A percentile compares a stretch with the other conserved stretches of the same genome.
Evolutionary conservation across 176 grass and related monocot genomes (phyloP).

Genomic region (Bonia amplexicaulis): DNA sequence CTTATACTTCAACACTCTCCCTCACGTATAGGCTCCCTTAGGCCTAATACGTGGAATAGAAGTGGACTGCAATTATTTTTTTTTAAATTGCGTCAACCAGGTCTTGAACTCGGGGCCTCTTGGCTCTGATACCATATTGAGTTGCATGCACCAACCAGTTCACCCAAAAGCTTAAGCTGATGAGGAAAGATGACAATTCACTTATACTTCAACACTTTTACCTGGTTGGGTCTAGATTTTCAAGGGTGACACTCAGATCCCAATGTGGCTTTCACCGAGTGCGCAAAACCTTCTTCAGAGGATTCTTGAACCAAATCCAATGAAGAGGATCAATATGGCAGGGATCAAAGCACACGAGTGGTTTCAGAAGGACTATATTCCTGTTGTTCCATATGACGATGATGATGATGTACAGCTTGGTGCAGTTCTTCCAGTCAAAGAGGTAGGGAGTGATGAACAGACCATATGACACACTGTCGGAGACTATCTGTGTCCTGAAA

Average conservation of each 20-base stretch:
- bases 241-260: slow-evolving; percentile 61
- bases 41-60: too few species aligned
- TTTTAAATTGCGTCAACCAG: too few species aligned
- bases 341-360: slow-evolving; percentile 68
- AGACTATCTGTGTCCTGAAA: background rate
- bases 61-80: too few species aligned
- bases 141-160: too few species aligned
- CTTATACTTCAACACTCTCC: too few species aligned
- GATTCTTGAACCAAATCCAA: slow-evolving; percentile 72
- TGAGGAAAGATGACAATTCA: too few species aligned
- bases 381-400: slow-evolving; percentile 41
- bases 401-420: slow-evolving; percentile 48
- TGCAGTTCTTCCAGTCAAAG: slow-evolving; percentile 36
- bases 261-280: slow-evolving; percentile 48
- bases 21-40: too few species aligned
- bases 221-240: slow-evolving; percentile 49
- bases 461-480: background rate
- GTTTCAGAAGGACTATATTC: slow-evolving; percentile 66
- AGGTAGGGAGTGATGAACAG: slow-evolving; percentile 30
- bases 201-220: too few species aligned
- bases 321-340: slow-evolving; percentile 52
- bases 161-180: too few species aligned
- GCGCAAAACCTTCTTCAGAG: slow-evolving; percentile 55
- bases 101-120: too few species aligned
- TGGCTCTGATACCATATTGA: too few species aligned